phyloP scores from a whole-genome alignment of 352 stramenopile species.

The Sclerospora graminicola region DNA sequence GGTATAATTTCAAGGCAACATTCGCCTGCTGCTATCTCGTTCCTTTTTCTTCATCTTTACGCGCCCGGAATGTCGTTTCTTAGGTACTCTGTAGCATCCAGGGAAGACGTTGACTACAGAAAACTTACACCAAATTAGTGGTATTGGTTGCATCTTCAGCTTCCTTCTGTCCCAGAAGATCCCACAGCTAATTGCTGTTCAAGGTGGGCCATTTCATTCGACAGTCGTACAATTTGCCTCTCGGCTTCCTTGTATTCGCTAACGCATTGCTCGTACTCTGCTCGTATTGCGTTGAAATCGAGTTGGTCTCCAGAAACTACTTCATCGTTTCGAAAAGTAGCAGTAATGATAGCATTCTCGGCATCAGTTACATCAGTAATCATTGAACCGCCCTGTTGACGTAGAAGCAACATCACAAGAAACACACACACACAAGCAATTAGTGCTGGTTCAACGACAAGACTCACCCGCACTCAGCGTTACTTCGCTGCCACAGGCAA shows the following conservation, averaged over 20 bases:
- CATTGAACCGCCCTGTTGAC: constrained; percentile 7
- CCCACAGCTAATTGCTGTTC: constrained; percentile 11
- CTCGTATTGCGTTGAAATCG: constrained; percentile 19
- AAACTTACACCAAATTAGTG: constrained; percentile 9
- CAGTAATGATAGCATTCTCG: background rate
- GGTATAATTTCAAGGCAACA: constrained; percentile 5
- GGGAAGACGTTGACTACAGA: background rate
- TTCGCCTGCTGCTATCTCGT: background rate
- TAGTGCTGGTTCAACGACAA: constrained; percentile 10
- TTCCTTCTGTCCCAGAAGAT: constrained; percentile 2
- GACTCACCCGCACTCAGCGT: no score
- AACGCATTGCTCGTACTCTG: constrained; percentile 22
- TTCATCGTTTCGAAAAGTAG: background rate
- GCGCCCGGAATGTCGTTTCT: constrained; percentile 1
- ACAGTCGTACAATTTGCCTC: constrained; percentile 14
- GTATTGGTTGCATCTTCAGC: constrained; percentile 5
- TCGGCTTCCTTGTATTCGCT: constrained; percentile 20
- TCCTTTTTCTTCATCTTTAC: no score
- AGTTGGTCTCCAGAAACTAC: constrained; percentile 1
- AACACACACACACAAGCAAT: constrained; percentile 13
- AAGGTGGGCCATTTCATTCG: constrained; percentile 21
- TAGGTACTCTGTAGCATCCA: constrained; percentile 10
- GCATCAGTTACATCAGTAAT: background rate
- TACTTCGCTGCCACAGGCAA: no score
- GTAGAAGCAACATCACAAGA: no score